A percentile compares a stretch with the other conserved stretches of the same genome.
These are phyloP conservation scores for Neltuma alba DNA, from an alignment of 306 rosid species.

Conservation along the genomic window DNA sequence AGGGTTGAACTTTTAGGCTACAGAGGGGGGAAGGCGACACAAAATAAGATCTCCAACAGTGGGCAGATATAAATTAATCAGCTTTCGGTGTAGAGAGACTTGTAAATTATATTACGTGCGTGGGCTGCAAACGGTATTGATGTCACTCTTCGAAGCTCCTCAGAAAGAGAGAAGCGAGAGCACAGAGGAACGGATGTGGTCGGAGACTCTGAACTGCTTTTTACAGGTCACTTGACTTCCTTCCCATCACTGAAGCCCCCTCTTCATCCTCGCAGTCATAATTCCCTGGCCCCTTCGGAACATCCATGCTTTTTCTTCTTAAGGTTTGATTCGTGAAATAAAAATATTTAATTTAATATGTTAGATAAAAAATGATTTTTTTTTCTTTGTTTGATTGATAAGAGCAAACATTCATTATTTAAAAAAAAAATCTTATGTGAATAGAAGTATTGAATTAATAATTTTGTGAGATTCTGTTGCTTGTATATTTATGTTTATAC, in stretches of 20 bases:
- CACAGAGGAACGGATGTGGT: background rate
- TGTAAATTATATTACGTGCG: background rate
- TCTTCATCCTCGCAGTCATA: background rate
- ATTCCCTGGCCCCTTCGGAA: background rate
- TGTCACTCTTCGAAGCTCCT: background rate
- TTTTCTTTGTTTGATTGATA: no score
- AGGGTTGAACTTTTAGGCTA: background rate
- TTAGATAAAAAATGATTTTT: no score
- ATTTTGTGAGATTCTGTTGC: no score
- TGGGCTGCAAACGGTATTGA: background rate
- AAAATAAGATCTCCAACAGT: background rate
- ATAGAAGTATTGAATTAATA: no score
- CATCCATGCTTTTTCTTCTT: no score
- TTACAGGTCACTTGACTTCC: slow-evolving; percentile 4
- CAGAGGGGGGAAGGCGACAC: background rate
- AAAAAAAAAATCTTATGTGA: no score
- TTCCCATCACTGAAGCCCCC: slow-evolving; percentile 31
- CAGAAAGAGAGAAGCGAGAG: background rate
- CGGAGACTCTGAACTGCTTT: background rate
- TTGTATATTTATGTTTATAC: no score
- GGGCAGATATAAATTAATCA: background rate
- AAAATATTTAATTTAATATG: no score
- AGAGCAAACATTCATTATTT: no score
- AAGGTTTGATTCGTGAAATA: no score
- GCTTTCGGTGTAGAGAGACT: background rate